Conservation (phyloP, 106 monocot genomes). For the Apostasia ramifera region DNA sequence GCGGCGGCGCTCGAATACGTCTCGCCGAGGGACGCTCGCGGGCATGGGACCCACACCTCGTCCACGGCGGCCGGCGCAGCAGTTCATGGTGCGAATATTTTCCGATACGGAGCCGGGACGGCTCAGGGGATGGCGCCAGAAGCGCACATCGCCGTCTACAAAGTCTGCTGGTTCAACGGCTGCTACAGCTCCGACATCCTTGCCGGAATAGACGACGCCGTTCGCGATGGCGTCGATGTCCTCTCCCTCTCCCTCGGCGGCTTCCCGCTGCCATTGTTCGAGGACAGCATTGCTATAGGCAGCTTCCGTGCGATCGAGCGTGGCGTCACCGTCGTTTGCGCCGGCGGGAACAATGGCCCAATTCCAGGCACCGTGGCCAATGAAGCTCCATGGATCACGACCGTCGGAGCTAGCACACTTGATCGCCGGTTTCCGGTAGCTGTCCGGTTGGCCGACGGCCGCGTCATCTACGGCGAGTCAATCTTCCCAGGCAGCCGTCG, state of each 20-base stretch:
- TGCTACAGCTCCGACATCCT: constrained; percentile 94
- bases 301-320: constrained; percentile 57
- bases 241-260: constrained; percentile 84
- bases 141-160: constrained; percentile 78
- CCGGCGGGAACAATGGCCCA: constrained; percentile 84
- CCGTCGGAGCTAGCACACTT: constrained; percentile 75
- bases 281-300: constrained; percentile 85
- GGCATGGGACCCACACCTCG: constrained; percentile 84
- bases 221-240: constrained; percentile 71
- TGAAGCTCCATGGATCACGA: constrained; percentile 76
- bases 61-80: constrained; percentile 64
- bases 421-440: constrained; percentile 74
- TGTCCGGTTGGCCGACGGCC: constrained; percentile 43
- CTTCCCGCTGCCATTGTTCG: constrained; percentile 67
- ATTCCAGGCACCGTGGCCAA: constrained; percentile 58
- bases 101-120: constrained; percentile 41
- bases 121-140: constrained; percentile 63
- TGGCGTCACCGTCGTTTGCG: constrained; percentile 66
- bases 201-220: constrained; percentile 81
- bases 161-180: constrained; percentile 88
- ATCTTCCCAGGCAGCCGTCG: constrained; percentile 57
- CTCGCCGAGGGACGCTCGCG: constrained; percentile 70
- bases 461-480: constrained; percentile 68
- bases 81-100: constrained; percentile 44
- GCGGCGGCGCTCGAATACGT: constrained; percentile 41